Conservation (phyloP, 805 yeast genomes). For the Lipomyces anomalus region DNA sequence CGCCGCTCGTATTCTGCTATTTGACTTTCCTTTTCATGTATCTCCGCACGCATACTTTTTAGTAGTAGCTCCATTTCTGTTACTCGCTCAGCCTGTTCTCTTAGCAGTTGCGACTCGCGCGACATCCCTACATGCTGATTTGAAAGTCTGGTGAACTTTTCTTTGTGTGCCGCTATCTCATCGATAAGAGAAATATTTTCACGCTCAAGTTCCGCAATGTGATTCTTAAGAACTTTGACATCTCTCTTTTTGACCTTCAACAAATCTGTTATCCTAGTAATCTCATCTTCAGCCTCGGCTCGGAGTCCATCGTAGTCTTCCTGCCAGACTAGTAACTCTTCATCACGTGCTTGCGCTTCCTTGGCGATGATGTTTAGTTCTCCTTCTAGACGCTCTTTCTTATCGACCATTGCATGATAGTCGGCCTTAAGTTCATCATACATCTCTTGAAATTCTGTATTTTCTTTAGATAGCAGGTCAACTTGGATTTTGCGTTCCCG, state of each 20-base stretch:
- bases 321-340: conserved; percentile 20
- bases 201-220: no score
- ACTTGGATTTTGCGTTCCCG: conserved; percentile 23
- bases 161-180: no score
- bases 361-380: conserved; percentile 11
- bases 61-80: no score
- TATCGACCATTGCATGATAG: conserved; percentile 8
- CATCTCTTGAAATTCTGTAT: conserved; percentile 18
- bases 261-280: conserved; percentile 14
- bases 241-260: conserved; percentile 2
- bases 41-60: no score
- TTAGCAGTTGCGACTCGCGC: no score
- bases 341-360: conserved; percentile 14
- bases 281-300: conserved; percentile 19
- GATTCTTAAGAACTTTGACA: no score
- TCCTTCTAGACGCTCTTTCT: conserved; percentile 8
- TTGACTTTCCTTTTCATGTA: no score
- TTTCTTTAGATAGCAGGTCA: conserved; percentile 18
- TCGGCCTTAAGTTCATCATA: conserved; percentile 10
- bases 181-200: no score
- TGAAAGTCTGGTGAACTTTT: no score
- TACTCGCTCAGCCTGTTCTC: no score
- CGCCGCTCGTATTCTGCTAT: no score
- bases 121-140: no score
- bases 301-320: conserved; percentile 20